phyloP scores from a whole-genome alignment of 768 basidiomycete genomes.

The Podaxis mareebaensis region DNA sequence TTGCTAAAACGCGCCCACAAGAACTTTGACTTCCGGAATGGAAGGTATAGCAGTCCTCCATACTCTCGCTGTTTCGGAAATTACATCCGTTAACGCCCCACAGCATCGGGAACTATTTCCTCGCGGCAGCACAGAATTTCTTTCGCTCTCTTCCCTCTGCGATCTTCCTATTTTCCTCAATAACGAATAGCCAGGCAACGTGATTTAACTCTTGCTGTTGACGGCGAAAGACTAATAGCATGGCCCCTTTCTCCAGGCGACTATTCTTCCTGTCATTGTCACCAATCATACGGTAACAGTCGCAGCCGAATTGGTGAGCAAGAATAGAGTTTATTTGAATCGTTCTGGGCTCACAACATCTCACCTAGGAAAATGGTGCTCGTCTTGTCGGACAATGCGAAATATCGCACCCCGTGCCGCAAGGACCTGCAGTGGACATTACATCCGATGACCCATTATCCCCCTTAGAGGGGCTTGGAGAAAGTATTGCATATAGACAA shows the following conservation, averaged over 20 bases:
- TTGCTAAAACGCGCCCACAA: constrained; percentile 89
- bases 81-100: neutral
- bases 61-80: neutral
- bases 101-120: constrained; percentile 88
- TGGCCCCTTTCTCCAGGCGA: constrained; percentile 41
- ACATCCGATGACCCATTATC: constrained; percentile 40
- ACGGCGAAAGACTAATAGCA: neutral
- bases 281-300: constrained; percentile 97
- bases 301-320: constrained; percentile 78
- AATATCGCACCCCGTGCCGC: constrained; percentile 80
- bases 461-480: constrained; percentile 56
- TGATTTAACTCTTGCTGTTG: neutral
- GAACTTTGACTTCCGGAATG: constrained; percentile 91
- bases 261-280: constrained; percentile 87
- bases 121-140: constrained; percentile 86
- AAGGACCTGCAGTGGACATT: constrained; percentile 19
- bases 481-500: constrained; percentile 42
- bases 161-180: constrained; percentile 91
- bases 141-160: constrained; percentile 92
- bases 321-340: constrained; percentile 20
- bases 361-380: constrained; percentile 66
- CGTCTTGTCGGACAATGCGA: constrained; percentile 90
- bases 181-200: constrained; percentile 72
- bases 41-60: constrained; percentile 51
- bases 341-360: constrained; percentile 12